A percentile compares a stretch with the other conserved stretches of the same genome.
Evolutionary conservation across 2,329 filamentous ascomycete genomes (phyloP).

Genomic region (Aphanoascus verrucosus): DNA sequence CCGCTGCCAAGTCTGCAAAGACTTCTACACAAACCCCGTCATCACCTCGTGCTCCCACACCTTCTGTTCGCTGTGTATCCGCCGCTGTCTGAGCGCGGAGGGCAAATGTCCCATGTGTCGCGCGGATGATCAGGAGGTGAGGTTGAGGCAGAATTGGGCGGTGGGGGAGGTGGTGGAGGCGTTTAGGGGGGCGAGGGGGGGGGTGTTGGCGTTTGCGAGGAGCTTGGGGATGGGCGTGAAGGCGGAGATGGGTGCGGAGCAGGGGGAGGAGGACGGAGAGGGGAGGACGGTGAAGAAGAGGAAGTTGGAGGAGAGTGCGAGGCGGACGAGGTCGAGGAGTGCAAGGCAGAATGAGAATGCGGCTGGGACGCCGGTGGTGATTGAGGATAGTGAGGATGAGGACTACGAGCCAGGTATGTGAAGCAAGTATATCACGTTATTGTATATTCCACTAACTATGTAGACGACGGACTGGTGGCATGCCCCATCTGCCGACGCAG

Average conservation of each 20-base stretch:
- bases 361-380: conserved; percentile 21
- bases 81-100: conserved; percentile 68
- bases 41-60: conserved; percentile 91
- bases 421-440: not conserved
- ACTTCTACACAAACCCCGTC: conserved; percentile 91
- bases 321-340: conserved; percentile 27
- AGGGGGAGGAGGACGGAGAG: conserved; percentile 32
- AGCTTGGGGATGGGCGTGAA: conserved; percentile 21
- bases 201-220: conserved; percentile 55
- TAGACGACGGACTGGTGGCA: conserved; percentile 63
- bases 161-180: conserved; percentile 74
- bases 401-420: conserved; percentile 29
- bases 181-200: conserved; percentile 56
- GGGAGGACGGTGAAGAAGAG: conserved; percentile 27
- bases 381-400: conserved; percentile 35
- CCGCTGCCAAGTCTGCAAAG: conserved; percentile 95
- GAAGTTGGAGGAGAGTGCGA: conserved; percentile 21
- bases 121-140: conserved; percentile 66
- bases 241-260: conserved; percentile 22
- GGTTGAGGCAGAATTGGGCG: conserved; percentile 72
- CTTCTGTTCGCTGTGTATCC: conserved; percentile 93
- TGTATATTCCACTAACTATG: not conserved
- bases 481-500: conserved; percentile 72
- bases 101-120: conserved; percentile 83
- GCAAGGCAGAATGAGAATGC: conserved; percentile 16